Evolutionary conservation across 2,329 filamentous ascomycete genomes (phyloP).

Genomic region (Chaetomium sp.): DNA sequence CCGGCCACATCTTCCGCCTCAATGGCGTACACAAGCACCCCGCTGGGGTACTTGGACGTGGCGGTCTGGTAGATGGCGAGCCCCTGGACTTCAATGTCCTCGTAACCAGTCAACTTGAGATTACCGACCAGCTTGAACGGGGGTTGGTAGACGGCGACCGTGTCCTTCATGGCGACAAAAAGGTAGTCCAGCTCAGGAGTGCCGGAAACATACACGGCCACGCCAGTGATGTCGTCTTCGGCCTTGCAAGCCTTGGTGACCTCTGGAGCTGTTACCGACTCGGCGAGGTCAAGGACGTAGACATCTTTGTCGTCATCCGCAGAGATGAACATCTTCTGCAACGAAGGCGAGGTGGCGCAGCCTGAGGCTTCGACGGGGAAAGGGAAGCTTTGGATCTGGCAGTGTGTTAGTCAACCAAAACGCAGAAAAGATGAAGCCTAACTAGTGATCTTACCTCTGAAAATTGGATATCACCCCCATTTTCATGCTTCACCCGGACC

Average conservation of each 20-base stretch:
- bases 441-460: constrained; percentile 3
- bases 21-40: constrained; percentile 8
- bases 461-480: not conserved
- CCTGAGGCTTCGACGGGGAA: constrained; percentile 10
- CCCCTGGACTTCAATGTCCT: constrained; percentile 12
- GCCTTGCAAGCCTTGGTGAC: constrained; percentile 9
- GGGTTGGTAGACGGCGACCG: constrained; percentile 10
- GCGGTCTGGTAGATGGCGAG: constrained; percentile 7
- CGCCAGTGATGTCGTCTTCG: constrained; percentile 11
- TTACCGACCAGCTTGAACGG: constrained; percentile 9
- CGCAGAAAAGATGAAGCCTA: not conserved
- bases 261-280: constrained; percentile 3
- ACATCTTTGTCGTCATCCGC: constrained; percentile 13
- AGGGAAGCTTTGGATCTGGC: constrained; percentile 8
- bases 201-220: constrained; percentile 7
- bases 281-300: constrained; percentile 7
- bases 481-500: not conserved
- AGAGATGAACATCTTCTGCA: constrained; percentile 12
- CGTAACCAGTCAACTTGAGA: constrained; percentile 5
- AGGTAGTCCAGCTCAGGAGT: constrained; percentile 7
- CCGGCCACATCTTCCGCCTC: constrained; percentile 7
- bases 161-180: constrained; percentile 8
- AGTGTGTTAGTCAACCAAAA: not conserved
- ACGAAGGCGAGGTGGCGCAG: constrained; percentile 6
- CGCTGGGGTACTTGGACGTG: constrained; percentile 9